These are phyloP conservation scores for Athelia sp. DNA, from an alignment of 1,284 basidiomycete genomes.

Conservation along the genomic window DNA sequence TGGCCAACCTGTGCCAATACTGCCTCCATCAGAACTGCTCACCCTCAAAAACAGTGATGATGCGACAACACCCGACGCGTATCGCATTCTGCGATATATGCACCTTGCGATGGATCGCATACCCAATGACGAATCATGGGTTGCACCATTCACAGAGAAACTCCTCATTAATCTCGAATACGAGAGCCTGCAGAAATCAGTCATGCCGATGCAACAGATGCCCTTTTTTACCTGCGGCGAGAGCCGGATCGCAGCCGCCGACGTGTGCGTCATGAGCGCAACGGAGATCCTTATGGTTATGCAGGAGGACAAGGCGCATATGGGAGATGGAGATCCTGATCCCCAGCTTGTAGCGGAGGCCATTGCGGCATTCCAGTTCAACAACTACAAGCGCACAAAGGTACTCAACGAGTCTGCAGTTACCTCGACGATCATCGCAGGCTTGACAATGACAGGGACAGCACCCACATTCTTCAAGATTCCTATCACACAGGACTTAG, in stretches of 20 bases:
- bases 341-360: conserved; percentile 1
- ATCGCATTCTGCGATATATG: background rate
- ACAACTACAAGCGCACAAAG: background rate
- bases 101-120: background rate
- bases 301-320: background rate
- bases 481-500: conserved; percentile 10
- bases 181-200: background rate
- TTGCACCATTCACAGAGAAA: background rate
- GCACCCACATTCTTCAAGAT: conserved; percentile 13
- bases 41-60: background rate
- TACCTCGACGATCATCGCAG: conserved; percentile 1
- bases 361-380: background rate
- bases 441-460: conserved; percentile 11
- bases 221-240: background rate
- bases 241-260: background rate
- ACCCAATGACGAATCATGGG: background rate
- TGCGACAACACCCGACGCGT: background rate
- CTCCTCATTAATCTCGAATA: background rate
- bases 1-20: background rate
- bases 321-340: background rate
- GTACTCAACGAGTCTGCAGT: background rate
- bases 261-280: background rate
- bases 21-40: background rate
- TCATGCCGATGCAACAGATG: background rate
- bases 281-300: background rate